These are phyloP conservation scores for Calonectria montana DNA, from an alignment of 2,329 filamentous ascomycete genomes.

Conservation along the genomic window DNA sequence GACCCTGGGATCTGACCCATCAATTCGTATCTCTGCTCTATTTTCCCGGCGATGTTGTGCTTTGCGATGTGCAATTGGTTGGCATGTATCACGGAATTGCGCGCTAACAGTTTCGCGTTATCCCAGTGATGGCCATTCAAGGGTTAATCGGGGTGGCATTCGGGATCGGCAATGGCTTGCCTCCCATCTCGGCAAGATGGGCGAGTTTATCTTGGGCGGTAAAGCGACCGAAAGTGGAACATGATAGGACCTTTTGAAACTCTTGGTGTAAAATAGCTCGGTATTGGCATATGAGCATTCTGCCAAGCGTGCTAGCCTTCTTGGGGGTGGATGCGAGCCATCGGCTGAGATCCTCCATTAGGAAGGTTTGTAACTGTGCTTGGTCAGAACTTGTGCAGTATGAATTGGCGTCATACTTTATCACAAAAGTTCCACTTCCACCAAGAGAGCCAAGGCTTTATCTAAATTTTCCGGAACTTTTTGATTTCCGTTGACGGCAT, in stretches of 20 bases:
- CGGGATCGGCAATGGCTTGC: neutral
- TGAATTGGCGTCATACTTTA: neutral
- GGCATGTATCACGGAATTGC: neutral
- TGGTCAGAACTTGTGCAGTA: neutral
- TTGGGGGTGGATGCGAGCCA: neutral
- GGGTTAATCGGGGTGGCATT: neutral
- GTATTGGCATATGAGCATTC: neutral
- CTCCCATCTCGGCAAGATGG: slow-evolving; percentile 2
- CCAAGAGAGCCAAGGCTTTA: neutral
- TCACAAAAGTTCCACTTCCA: neutral
- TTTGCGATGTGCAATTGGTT: neutral
- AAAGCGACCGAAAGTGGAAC: slow-evolving; percentile 6
- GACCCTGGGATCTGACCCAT: neutral
- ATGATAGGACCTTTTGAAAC: slow-evolving; percentile 5
- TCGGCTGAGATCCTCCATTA: slow-evolving; percentile 3
- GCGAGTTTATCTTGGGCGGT: slow-evolving; percentile 4
- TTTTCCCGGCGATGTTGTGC: neutral
- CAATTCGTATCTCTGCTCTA: neutral
- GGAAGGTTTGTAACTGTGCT: slow-evolving; percentile 8
- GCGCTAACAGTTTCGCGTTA: neutral
- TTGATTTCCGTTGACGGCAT: neutral
- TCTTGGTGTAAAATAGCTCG: neutral
- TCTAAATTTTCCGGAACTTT: neutral
- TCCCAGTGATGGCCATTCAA: neutral
- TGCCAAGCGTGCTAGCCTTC: slow-evolving; percentile 11